Base-by-base conservation (phyloP, 805 yeast species). In the Zygoascus bituminiphila region DNA sequence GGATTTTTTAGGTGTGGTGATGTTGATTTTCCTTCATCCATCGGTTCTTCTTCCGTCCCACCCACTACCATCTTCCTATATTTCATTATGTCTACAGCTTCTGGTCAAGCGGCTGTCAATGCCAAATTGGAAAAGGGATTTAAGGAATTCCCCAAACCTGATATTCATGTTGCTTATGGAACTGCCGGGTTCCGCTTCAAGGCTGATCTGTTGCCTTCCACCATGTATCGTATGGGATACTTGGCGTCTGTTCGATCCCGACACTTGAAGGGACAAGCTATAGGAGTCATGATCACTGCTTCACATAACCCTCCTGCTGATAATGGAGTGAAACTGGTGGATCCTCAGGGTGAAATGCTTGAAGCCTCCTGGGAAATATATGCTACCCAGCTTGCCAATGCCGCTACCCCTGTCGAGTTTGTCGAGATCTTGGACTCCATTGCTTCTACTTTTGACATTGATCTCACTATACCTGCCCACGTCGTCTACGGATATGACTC, bases 221-320 rank as follows among this genome's bases (percentile, higher is more conserved):
- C 89, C 26, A 84, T 87, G 65, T 86, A 79, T 64, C 75, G 91
- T 5, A 88, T 84, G 15, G 96, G 96, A 1, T 70, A 88, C 17
- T 63, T 89, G 23, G 97, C 98, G 0, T 70, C 81, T 1, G 69
- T 93, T 53, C 74, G 98, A 59, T 88, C 97, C n/a, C 75, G 82
- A 50, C 74, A 70, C 51, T 68, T 84, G 26, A 68, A 69, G 1
- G 86, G 91, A 1, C 71, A 82, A 57, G 77, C 84, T 7, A 76
- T 89, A 25, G 98, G 98, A n/a, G 82, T 89, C 10, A 91, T 93
- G 97, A 82, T 93, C 60, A 93, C 97, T 1, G 97, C 96, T 0
- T 84, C 95, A 0, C 97, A 88, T 65, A 88, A 88, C 59, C 96
- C 96, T 0, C 95, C 97, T 0, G 71, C 72, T 38, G 97, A 89